phyloP scores from a whole-genome alignment of 805 yeast species.

The Deakozyma indianensis region DNA sequence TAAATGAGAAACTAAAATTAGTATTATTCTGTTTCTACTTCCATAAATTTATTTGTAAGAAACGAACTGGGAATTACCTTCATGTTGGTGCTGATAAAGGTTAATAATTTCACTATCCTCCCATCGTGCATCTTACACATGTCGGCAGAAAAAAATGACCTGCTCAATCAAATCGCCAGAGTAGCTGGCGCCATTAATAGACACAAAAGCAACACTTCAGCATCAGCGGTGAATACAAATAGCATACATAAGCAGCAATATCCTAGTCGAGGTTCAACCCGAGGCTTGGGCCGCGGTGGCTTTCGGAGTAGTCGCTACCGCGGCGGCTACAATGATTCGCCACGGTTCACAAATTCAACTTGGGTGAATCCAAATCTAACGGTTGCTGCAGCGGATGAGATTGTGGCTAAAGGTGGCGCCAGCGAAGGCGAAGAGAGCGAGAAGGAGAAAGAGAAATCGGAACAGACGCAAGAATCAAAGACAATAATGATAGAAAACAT shows the following conservation, averaged over 20 bases:
- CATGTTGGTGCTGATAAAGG: too few species aligned
- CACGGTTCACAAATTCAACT: neutral
- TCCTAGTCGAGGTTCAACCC: neutral
- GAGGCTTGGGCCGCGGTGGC: neutral
- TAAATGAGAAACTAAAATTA: too few species aligned
- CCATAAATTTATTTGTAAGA: too few species aligned
- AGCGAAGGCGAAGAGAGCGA: neutral
- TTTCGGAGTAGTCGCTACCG: neutral
- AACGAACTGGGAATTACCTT: too few species aligned
- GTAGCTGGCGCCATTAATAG: constrained; percentile 1
- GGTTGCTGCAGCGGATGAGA: neutral
- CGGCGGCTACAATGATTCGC: too few species aligned
- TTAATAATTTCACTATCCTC: too few species aligned
- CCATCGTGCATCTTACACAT: too few species aligned
- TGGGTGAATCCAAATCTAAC: neutral
- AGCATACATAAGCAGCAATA: neutral
- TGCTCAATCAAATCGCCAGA: neutral
- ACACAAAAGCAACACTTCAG: neutral
- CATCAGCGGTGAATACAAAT: neutral
- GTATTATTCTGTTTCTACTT: too few species aligned
- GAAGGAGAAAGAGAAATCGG: too few species aligned
- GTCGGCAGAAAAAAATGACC: neutral
- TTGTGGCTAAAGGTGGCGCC: neutral
- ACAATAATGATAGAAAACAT: neutral
- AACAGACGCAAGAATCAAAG: neutral